Evolutionary conservation across 2,329 filamentous ascomycete species (phyloP).

Genomic region (Colletotrichum limetticola): DNA sequence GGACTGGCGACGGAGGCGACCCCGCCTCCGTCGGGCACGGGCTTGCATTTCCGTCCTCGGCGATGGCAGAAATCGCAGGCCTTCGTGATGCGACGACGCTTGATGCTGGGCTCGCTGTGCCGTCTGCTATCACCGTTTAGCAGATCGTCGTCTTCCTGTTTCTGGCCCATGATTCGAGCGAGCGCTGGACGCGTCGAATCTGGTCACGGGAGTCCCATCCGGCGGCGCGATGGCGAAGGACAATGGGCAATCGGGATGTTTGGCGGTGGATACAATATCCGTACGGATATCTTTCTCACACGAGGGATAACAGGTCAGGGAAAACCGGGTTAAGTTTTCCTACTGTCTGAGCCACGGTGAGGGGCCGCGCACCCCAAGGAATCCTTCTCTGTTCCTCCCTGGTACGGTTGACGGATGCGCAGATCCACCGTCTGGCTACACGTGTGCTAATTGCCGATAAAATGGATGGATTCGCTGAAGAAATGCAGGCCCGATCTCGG

Average conservation of each 20-base stretch:
- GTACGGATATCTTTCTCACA: not conserved
- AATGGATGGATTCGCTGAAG: not conserved
- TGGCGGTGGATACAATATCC: not conserved
- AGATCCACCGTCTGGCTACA: slow-evolving; percentile 16
- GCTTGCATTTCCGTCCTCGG: slow-evolving; percentile 36
- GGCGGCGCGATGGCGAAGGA: not conserved
- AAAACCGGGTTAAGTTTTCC: not conserved
- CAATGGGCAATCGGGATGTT: not conserved
- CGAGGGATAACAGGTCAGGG: not conserved
- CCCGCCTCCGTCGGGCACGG: slow-evolving; percentile 14
- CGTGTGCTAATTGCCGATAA: not conserved
- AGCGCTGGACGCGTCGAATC: slow-evolving; percentile 23
- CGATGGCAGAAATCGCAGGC: slow-evolving; percentile 37
- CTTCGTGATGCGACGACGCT: slow-evolving; percentile 36
- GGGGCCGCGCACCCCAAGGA: not conserved
- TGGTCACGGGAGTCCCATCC: slow-evolving; percentile 27
- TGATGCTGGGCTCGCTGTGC: slow-evolving; percentile 27
- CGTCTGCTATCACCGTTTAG: slow-evolving; percentile 9
- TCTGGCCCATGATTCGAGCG: slow-evolving; percentile 21
- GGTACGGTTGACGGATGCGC: slow-evolving; percentile 11
- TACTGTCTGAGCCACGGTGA: slow-evolving; percentile 5
- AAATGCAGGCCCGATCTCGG: not conserved
- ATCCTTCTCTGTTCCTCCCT: slow-evolving; percentile 15
- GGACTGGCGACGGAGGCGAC: not conserved
- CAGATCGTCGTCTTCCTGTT: not conserved